Base-by-base conservation (phyloP, 495 filamentous ascomycete genomes). In the Talaromyces wortmannii region DNA sequence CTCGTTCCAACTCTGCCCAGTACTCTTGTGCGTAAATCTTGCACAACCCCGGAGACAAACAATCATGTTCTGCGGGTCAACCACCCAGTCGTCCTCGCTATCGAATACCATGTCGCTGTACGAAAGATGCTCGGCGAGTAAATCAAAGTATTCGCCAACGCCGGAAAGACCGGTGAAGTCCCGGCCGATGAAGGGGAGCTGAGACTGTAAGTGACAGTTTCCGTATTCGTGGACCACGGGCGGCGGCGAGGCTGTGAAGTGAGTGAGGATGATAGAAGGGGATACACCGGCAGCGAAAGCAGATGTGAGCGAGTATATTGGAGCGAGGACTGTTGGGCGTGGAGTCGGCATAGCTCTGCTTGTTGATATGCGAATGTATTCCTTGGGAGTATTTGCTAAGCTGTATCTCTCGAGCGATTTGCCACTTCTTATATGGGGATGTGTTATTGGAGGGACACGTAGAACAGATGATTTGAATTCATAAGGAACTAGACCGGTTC, bases 181-280 rank as follows among this genome's bases (percentile, higher is more conserved):
- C 0, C 78, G 79, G 15, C 83, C 83, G 0, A 86, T 68, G 59
- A 85, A 87, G 8, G 83, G 83, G 10, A 82, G 75, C 10, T 11
- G 31, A 15, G 36, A 16, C 12, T 45, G 52, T 3, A 53, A 46
- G 4, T 30, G 13, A 13, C 36, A 29, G 12, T 29, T 31, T 6
- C 83, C 83, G 67, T 86, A 80, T 58, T 87, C 83, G 64, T 74
- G 66, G 45, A 74, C 72, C 5, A 69, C 48, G 5, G 74, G 70
- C 3, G 65, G 50, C 12, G 68, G 67, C 23, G 53, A 15, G 29
- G 61, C 57, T 52, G 80, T 81, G 76, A 85, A 84, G 59, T 78
- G 67, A 31, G 66, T 47, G 30, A 82, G 67, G 50, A 84, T 66
- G 16, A 45, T 48, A 45, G 58, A 51, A 7, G 64, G 56, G 2